Percentiles rank a stretch among this genome's conserved stretches.
phyloP scores from a whole-genome alignment of 768 basidiomycete species.

The Leccinum fibrillosum region DNA sequence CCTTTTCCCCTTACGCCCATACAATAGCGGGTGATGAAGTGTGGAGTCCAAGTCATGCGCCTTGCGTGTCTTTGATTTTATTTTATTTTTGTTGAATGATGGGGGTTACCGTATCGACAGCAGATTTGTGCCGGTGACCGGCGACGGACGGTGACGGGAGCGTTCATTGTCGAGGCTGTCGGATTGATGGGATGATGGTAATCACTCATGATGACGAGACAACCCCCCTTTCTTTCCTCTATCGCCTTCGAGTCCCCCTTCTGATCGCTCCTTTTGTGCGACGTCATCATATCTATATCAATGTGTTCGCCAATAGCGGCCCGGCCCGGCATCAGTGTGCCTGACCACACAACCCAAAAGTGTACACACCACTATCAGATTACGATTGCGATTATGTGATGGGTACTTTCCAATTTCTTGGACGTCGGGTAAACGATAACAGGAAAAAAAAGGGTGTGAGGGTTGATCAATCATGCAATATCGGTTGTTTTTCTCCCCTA shows the following conservation, averaged over 20 bases:
- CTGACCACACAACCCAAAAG: slow-evolving; percentile 4
- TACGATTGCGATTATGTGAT: neutral
- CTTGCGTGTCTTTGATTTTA: neutral
- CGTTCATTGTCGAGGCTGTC: neutral
- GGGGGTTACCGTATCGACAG: neutral
- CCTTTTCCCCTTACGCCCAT: no score
- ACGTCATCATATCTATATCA: neutral
- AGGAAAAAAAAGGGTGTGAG: neutral
- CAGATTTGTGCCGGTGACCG: neutral
- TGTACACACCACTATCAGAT: slow-evolving; percentile 8
- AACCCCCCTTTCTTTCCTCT: neutral
- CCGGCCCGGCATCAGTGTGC: slow-evolving; percentile 15
- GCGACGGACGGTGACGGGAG: neutral
- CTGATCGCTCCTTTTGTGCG: neutral
- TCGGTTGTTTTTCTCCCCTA: neutral
- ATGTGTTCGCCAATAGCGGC: neutral
- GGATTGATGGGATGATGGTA: neutral
- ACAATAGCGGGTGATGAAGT: no score
- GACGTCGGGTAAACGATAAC: neutral
- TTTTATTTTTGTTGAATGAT: neutral
- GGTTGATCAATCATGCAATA: neutral
- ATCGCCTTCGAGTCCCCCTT: neutral
- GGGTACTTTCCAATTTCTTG: neutral
- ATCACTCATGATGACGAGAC: slow-evolving; percentile 1
- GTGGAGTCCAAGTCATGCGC: neutral